phyloP scores from a whole-genome alignment of 208 protist species.

The Paratrypanosoma confusum region DNA sequence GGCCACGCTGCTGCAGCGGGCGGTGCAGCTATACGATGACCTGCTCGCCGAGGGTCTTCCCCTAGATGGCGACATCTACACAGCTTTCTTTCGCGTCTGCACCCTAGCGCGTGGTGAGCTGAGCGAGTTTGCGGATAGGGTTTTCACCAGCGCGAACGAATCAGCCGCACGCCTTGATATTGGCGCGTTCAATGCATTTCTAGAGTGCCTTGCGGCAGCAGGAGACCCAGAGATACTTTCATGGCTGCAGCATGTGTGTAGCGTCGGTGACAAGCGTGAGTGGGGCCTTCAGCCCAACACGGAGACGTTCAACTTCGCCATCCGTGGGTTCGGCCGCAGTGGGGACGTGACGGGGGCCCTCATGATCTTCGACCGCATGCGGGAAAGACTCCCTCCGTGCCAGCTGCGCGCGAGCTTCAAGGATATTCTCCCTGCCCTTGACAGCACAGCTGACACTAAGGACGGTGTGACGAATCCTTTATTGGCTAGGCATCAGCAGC shows the following conservation, averaged over 20 bases:
- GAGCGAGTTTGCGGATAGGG: conserved; percentile 25
- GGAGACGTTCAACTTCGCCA: conserved; percentile 56
- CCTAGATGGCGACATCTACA: conserved; percentile 25
- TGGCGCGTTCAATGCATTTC: conserved; percentile 60
- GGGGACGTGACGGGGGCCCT: conserved; percentile 2
- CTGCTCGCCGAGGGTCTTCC: conserved; percentile 19
- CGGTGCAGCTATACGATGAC: conserved; percentile 32
- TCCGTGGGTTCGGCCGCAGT: background rate
- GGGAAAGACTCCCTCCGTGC: no score
- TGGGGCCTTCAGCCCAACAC: conserved; percentile 50
- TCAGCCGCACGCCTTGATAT: conserved; percentile 33
- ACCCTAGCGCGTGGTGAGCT: no score
- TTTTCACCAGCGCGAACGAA: conserved; percentile 38
- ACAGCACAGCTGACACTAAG: no score
- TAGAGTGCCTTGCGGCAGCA: conserved; percentile 49
- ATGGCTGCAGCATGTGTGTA: conserved; percentile 57
- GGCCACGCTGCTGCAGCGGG: no score
- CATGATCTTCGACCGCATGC: no score
- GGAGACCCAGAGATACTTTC: conserved; percentile 26
- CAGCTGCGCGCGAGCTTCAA: no score
- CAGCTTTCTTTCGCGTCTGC: no score
- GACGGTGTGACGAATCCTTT: no score
- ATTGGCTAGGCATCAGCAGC: no score
- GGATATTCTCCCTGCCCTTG: no score
- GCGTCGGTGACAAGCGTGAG: conserved; percentile 49